phyloP scores from a whole-genome alignment of 2,329 filamentous ascomycete genomes.

The Sclerotinia borealis region DNA sequence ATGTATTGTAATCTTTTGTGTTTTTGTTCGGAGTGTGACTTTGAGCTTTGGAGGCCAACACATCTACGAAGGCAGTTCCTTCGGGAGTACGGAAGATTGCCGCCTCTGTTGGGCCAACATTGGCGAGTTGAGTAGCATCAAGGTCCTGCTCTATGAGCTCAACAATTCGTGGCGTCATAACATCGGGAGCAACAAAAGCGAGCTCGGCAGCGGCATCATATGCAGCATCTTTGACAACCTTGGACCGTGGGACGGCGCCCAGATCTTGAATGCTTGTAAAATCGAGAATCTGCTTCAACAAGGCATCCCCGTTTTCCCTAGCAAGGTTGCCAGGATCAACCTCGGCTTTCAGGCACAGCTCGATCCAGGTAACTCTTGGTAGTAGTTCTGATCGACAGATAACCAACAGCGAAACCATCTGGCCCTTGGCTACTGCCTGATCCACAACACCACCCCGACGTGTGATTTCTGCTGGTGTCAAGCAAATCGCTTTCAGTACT shows the following conservation, averaged over 20 bases:
- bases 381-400: constrained; percentile 74
- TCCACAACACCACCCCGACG: constrained; percentile 40
- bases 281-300: constrained; percentile 61
- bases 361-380: constrained; percentile 79
- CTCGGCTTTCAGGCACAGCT: constrained; percentile 71
- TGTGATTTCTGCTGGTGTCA: constrained; percentile 45
- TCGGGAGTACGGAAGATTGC: constrained; percentile 90
- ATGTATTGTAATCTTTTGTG: constrained; percentile 86
- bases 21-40: constrained; percentile 74
- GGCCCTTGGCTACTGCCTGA: constrained; percentile 50
- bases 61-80: constrained; percentile 82
- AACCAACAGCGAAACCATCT: constrained; percentile 72
- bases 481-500: constrained; percentile 57
- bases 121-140: constrained; percentile 59
- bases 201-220: constrained; percentile 84
- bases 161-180: constrained; percentile 70
- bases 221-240: constrained; percentile 59
- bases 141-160: constrained; percentile 69
- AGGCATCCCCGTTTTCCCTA: constrained; percentile 52
- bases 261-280: constrained; percentile 45
- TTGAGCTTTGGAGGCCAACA: constrained; percentile 75
- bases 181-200: constrained; percentile 85
- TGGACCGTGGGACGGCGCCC: constrained; percentile 31
- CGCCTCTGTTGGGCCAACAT: constrained; percentile 78
- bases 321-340: constrained; percentile 79